Evolutionary conservation across 306 rosid genomes (phyloP), one percentile per base, ranked within the genome.

Genomic region (Bauhinia variegata): DNA sequence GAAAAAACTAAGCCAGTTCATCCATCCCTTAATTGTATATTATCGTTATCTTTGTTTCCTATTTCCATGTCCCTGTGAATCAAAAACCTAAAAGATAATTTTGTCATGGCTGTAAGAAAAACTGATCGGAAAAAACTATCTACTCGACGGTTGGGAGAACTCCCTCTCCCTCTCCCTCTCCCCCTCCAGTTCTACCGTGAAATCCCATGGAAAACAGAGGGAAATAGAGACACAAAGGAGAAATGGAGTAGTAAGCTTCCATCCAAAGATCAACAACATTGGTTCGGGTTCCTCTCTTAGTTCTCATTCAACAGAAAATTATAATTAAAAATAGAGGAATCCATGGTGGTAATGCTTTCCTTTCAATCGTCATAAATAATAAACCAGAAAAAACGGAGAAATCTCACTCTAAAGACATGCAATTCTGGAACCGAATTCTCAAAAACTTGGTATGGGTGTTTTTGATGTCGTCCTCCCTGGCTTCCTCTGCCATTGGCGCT

Each of bases 381-480:
- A 18, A 31, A 50, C 14, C n/a, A n/a, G 15, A 8, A 31, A 63
- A 11, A 8, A 41, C 19, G 44, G 5, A 6, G 46, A 3, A 15
- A n/a, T 13, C 18, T 37, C 51, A 42, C 43, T 43, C 6, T n/a
- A 13, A 48, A n/a, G 14, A 71, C 46, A 82, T 72, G 87, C 78
- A 31, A 55, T 12, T 71, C 12, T 52, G 65, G 36, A 7, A 17
- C 59, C 14, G 34, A 42, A 38, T 14, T 38, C 28, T 11, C 46
- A 41, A 1, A 16, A 15, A n/a, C 5, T n/a, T 63, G 11, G 36
- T 39, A 23, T 58, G 68, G 47, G 54, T 42, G 38, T 12, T 74
- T 17, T 8, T 80, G 36, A 10, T 68, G 17, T 31, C 62, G 18
- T 56, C 68, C 11, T 54, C 47, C 41, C 58, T 16, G 44, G 56